Conservation (phyloP, 257 asterid species). For the Avicennia marina region DNA sequence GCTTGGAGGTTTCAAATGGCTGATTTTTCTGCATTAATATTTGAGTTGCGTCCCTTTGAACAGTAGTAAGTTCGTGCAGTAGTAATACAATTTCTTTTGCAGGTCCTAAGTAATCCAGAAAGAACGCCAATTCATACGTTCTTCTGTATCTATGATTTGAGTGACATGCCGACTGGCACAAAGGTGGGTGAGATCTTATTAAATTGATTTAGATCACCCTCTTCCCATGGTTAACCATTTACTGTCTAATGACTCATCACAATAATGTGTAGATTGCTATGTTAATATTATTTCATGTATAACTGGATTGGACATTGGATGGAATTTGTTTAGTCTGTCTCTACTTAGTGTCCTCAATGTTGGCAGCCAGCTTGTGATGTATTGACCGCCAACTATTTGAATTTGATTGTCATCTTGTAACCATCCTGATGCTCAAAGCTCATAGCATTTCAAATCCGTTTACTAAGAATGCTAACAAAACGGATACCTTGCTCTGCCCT, state of each 20-base stretch:
- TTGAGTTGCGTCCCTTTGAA: no score
- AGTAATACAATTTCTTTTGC: background rate
- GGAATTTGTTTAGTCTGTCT: background rate
- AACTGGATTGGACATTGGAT: background rate
- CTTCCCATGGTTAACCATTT: background rate
- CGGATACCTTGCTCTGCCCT: no score
- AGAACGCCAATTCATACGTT: slow-evolving; percentile 79
- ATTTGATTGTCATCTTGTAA: no score
- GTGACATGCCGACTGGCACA: slow-evolving; percentile 87
- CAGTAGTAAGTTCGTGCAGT: background rate
- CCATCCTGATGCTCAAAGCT: no score
- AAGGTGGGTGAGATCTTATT: slow-evolving; percentile 40
- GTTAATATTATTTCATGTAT: background rate
- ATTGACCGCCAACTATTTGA: no score
- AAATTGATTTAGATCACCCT: slow-evolving; percentile 1
- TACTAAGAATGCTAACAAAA: no score
- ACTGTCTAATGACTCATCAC: background rate
- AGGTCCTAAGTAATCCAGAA: slow-evolving; percentile 92
- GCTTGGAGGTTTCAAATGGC: no score
- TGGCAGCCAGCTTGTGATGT: no score
- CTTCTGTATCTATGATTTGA: slow-evolving; percentile 72
- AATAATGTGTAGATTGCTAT: background rate
- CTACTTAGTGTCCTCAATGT: no score
- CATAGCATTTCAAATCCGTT: no score
- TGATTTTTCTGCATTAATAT: no score